These are phyloP conservation scores for Eucalyptus pauciflora DNA, from an alignment of 345 rosid species.

Conservation along the genomic window DNA sequence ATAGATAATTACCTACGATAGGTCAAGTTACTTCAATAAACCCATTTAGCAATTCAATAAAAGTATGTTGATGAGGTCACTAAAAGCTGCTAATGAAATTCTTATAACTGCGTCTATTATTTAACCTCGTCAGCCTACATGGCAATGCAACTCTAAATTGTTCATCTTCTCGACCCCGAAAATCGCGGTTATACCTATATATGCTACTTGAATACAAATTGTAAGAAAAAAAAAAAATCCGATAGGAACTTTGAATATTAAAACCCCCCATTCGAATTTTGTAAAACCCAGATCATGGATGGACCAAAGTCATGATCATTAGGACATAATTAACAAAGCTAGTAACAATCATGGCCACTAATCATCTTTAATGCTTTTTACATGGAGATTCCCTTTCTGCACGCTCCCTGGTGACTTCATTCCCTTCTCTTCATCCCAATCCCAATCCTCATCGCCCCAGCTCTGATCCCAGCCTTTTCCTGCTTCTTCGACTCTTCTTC, in stretches of 20 bases:
- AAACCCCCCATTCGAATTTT: neutral
- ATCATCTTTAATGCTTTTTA: neutral
- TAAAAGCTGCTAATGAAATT: neutral
- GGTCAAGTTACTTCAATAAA: neutral
- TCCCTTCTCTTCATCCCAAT: constrained; percentile 6
- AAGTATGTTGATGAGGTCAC: fast-evolving
- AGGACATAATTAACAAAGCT: neutral
- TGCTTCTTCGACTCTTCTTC: neutral
- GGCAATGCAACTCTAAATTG: neutral
- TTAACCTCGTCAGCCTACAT: neutral
- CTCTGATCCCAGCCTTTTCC: constrained; percentile 4
- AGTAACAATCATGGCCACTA: neutral
- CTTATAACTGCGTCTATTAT: neutral
- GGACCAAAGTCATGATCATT: neutral
- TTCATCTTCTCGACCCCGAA: neutral
- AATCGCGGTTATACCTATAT: neutral
- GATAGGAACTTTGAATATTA: neutral
- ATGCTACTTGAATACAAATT: neutral
- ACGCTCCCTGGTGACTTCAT: neutral
- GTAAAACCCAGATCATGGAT: neutral
- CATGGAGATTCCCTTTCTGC: neutral
- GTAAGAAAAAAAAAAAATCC: neutral
- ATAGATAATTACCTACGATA: neutral
- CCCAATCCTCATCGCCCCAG: constrained; percentile 15
- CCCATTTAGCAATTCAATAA: neutral